Base-by-base conservation (phyloP, 805 yeast species). In the Cyberlindnera samutprakarnensis region DNA sequence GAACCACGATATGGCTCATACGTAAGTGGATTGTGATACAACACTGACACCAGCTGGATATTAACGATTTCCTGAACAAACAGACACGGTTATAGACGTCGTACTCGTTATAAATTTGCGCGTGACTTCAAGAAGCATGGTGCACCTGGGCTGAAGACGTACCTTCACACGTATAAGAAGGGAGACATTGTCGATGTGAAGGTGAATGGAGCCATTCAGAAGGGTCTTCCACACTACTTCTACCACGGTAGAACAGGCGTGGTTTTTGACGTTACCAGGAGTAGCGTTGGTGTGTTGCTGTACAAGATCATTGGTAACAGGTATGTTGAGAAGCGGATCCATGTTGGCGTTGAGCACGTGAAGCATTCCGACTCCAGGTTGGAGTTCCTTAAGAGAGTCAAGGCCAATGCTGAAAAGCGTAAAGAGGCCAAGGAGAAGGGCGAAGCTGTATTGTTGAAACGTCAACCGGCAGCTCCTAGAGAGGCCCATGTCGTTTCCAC, bases 171-270 rank as follows among this genome's bases (percentile, higher is more conserved):
- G 61, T 90, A 90, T 90, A 86, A 77, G 70, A 95, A 88, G 57
- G 97, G 97, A 60, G 97, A 90, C 69, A 87, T 90, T 61, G 97
- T 90, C 59, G 98, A 90, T 70, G 85, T 90, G 75, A 88, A 84
- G 73, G 97, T 90, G 66, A 90, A 90, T 66, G 96, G 95, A 75
- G 76, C 97, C 53, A 75, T 87, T 75, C 96, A 88, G 67, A 87
- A 88, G 80, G 96, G 96, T 79, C 82, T 90, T 94, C 97, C 98
- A 64, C 95, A 84, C 84, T 90, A 90, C 75, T 86, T 73, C 80
- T 90, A 90, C 95, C 96, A 90, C 76, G 97, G 97, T 70, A 87
- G 86, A 78, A 90, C 97, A 52, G 97, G 97, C 76, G 82, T 87
- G 56, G 79, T 90, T 51, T 90, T 77, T 94, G 90, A 90, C 77